Conservation (phyloP, 2,329 filamentous ascomycete species). For the Didymella exigua region DNA sequence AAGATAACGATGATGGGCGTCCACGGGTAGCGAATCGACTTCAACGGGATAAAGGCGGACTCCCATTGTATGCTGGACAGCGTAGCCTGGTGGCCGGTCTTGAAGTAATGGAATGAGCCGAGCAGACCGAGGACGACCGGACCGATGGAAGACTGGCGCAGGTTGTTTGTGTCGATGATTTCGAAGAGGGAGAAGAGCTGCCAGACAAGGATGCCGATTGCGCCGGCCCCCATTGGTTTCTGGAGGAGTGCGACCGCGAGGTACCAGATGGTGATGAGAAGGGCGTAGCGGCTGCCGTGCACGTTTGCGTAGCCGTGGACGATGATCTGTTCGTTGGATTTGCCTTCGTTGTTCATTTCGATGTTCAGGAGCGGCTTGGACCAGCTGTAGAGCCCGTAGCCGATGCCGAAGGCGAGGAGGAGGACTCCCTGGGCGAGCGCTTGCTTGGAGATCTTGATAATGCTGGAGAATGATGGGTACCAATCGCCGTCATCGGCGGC, state of each 20-base stretch:
- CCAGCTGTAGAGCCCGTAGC: conserved; percentile 84
- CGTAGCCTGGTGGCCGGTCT: conserved; percentile 92
- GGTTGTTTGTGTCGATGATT: conserved; percentile 65
- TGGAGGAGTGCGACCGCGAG: conserved; percentile 79
- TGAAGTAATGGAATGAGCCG: conserved; percentile 95
- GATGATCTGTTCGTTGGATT: conserved; percentile 61
- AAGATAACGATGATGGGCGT: conserved; percentile 78
- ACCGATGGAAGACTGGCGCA: conserved; percentile 74
- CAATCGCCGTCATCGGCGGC: conserved; percentile 85
- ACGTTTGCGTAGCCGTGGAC: conserved; percentile 91
- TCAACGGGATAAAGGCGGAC: conserved; percentile 86
- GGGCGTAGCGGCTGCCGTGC: conserved; percentile 87
- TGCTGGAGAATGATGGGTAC: conserved; percentile 60
- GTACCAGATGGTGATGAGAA: conserved; percentile 80
- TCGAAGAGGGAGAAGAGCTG: conserved; percentile 80
- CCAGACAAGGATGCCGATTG: conserved; percentile 81
- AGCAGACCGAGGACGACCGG: conserved; percentile 85
- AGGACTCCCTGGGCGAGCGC: conserved; percentile 81
- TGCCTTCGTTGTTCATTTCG: conserved; percentile 47
- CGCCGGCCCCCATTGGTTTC: conserved; percentile 92
- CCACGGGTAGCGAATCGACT: conserved; percentile 86
- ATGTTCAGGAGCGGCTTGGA: conserved; percentile 84
- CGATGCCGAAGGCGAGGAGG: conserved; percentile 79
- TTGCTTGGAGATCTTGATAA: conserved; percentile 76
- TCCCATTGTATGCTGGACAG: conserved; percentile 95